These are phyloP conservation scores for Luffa acutangula DNA, from an alignment of 306 rosid genomes.

Conservation along the genomic window DNA sequence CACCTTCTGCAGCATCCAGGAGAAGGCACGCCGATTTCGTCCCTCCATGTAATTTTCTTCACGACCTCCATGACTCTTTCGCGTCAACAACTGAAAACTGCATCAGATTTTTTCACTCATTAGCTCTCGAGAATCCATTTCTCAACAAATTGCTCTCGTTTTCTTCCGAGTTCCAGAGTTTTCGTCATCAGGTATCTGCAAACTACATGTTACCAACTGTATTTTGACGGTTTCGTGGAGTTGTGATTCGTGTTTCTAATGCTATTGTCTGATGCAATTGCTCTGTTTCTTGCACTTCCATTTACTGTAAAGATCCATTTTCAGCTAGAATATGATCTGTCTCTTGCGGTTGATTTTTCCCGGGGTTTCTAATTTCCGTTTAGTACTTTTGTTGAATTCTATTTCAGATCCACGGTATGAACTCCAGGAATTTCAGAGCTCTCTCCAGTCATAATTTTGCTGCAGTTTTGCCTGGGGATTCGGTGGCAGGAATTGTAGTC, in stretches of 20 bases:
- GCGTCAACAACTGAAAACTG: slow-evolving; percentile 26
- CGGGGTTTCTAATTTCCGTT: not conserved
- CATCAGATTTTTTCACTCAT: slow-evolving; percentile 21
- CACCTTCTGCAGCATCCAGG: slow-evolving; percentile 31
- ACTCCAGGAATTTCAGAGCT: slow-evolving; percentile 17
- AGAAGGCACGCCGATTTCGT: slow-evolving; percentile 16
- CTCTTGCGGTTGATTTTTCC: not conserved
- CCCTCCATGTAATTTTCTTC: slow-evolving; percentile 23
- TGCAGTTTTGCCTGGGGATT: slow-evolving; percentile 85
- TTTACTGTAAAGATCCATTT: not conserved
- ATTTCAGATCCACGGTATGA: slow-evolving; percentile 50
- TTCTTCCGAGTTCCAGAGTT: slow-evolving; percentile 30
- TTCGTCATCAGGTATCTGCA: slow-evolving; percentile 43
- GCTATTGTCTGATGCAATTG: not conserved
- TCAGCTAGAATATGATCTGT: not conserved
- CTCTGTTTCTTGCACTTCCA: not conserved
- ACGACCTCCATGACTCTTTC: slow-evolving; percentile 31
- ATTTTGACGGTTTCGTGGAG: not conserved
- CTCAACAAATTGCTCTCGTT: slow-evolving; percentile 36
- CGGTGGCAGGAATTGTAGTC: slow-evolving; percentile 75
- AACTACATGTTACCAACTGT: not conserved
- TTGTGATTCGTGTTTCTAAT: not conserved
- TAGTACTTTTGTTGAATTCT: slow-evolving; percentile 3
- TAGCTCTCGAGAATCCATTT: slow-evolving; percentile 49
- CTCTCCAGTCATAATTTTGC: slow-evolving; percentile 54